Evolutionary conservation across 768 basidiomycete species (phyloP).

Genomic region (Mycena sanguinolenta): DNA sequence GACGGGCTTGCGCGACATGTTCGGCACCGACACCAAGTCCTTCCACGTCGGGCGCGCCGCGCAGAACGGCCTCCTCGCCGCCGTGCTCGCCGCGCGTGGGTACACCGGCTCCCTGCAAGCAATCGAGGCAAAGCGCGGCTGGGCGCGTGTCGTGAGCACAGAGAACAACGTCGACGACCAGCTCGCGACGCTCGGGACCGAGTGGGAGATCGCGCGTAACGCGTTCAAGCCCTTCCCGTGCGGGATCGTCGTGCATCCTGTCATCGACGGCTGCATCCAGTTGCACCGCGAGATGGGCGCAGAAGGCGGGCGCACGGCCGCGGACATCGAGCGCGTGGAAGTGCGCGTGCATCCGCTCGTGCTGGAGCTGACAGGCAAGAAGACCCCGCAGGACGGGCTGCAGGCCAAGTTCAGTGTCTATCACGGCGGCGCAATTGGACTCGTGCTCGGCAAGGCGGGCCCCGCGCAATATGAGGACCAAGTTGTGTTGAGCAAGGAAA

Average conservation of each 20-base stretch:
- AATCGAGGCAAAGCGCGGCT: conserved; percentile 40
- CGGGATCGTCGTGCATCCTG: conserved; percentile 42
- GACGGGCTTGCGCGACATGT: conserved; percentile 42
- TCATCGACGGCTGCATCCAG: conserved; percentile 40
- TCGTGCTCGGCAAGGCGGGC: conserved; percentile 38
- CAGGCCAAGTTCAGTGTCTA: conserved; percentile 43
- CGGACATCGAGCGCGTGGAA: conserved; percentile 32
- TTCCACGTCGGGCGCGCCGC: conserved; percentile 44
- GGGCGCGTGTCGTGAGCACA: conserved; percentile 41
- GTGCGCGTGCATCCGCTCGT: conserved; percentile 41
- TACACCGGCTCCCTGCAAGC: conserved; percentile 39
- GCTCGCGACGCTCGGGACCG: conserved; percentile 29
- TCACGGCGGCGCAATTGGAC: conserved; percentile 39
- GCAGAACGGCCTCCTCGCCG: conserved; percentile 40
- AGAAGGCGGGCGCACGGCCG: conserved; percentile 10
- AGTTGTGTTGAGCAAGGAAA: conserved; percentile 35
- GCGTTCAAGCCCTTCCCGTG: conserved; percentile 44
- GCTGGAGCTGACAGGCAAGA: conserved; percentile 41
- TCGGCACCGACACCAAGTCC: conserved; percentile 41
- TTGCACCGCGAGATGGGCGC: conserved; percentile 32
- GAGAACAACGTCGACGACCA: conserved; percentile 35
- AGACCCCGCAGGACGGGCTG: conserved; percentile 40
- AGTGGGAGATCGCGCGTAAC: conserved; percentile 39
- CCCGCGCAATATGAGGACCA: conserved; percentile 38
- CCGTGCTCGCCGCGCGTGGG: conserved; percentile 38